Conservation (phyloP, 805 yeast species). For the Scheffersomyces amazonensis region DNA sequence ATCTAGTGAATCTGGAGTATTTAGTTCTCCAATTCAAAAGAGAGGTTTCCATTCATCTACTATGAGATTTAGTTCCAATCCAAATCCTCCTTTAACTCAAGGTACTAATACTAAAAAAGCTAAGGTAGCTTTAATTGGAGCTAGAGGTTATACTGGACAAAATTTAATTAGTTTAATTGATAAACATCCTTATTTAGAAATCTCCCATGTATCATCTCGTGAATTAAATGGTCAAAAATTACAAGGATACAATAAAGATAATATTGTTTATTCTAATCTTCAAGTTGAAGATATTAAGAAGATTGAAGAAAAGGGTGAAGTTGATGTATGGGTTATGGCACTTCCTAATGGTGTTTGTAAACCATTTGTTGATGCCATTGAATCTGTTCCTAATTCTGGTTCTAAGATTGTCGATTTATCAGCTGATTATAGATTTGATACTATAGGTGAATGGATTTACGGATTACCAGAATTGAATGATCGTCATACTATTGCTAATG, state of each 20-base stretch:
- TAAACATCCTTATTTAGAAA: constrained; percentile 81
- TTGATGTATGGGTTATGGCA: constrained; percentile 99
- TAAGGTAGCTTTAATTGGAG: constrained; percentile 92
- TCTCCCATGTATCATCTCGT: constrained; percentile 93
- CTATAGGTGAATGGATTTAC: constrained; percentile 83
- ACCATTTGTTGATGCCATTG: constrained; percentile 81
- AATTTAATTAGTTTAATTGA: constrained; percentile 85
- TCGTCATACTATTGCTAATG: constrained; percentile 62
- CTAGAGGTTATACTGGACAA: constrained; percentile 97
- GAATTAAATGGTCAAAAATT: constrained; percentile 86
- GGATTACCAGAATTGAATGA: constrained; percentile 91
- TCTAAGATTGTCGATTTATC: constrained; percentile 88
- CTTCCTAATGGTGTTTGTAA: constrained; percentile 96
- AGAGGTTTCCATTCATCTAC: constrained; percentile 49
- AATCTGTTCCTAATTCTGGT: constrained; percentile 57
- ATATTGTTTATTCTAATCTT: constrained; percentile 79
- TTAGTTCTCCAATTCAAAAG: constrained; percentile 44
- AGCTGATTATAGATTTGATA: constrained; percentile 95
- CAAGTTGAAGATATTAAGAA: constrained; percentile 81
- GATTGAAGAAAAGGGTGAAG: constrained; percentile 71
- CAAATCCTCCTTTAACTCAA: constrained; percentile 67
- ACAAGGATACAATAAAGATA: constrained; percentile 80
- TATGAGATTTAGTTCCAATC: constrained; percentile 43
- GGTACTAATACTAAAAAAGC: constrained; percentile 63
- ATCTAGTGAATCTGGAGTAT: constrained; percentile 44